Base-by-base conservation (phyloP, 352 stramenopile genomes). In the Hyaloperonospora arabidopsidis region DNA sequence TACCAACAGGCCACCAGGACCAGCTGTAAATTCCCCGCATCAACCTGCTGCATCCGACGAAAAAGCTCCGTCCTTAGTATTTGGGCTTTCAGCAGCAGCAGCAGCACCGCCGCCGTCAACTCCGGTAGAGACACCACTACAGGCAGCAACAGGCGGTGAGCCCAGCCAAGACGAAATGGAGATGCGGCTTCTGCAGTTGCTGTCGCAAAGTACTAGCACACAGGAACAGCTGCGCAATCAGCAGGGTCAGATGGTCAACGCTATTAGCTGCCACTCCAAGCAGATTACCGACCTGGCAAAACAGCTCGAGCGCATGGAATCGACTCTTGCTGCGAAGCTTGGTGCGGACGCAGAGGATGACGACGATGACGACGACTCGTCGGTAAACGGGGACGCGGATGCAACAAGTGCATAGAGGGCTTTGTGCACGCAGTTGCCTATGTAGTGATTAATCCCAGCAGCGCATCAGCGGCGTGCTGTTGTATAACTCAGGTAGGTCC, bases 201-300 rank as follows among this genome's bases (percentile, higher is more conserved):
- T 93, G 44, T 86, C 77, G 52, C 79, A 93, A 70, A 93, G 80
- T 6, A 93, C 83, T 53, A 81, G 59, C 50, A 93, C 83, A 51
- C 83, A 93, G 63, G 74, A 89, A 67, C 83, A 93, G 63, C 61
- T 93, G 13, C 78, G 77, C 19, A 88, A 87, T 60, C 83, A 91
- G 55, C 83, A 93, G 59, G 77, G 70, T 4, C 77, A 89, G 40
- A 93, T 93, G 83, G 81, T 91, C 34, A 76, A 73, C 59, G 78
- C 83, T 34, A 86, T 93, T 48, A 76, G 63, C 60, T 76, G 68
- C 18, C 83, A 93, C 60, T 85, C 78, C 28, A 83, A 90, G 63
- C 83, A 91, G 68, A 91, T 93, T 53, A 82, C 66, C 53, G 74
- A 86, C 45, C 56, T 93, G 21, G 80, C 83, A 17, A 89, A 89